Percentiles rank a stretch among this genome's conserved stretches.
Evolutionary conservation across 129 eudicot species (phyloP).

Genomic region (Rutidosis leptorrhynchoides): DNA sequence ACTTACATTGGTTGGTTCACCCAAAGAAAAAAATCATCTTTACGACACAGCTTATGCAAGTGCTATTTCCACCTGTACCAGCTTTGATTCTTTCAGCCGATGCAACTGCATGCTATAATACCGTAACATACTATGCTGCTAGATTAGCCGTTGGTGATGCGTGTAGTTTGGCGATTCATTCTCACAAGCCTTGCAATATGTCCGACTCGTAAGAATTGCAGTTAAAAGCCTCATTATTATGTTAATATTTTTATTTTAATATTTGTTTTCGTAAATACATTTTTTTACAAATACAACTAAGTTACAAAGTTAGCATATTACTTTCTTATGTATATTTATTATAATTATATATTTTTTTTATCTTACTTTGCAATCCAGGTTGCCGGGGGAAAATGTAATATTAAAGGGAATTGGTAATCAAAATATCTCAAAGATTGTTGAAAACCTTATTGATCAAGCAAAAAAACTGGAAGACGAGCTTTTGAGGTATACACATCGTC

Average conservation of each 20-base stretch:
- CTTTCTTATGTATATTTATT: slow-evolving; percentile 4
- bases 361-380: slow-evolving; percentile 37
- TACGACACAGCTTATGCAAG: slow-evolving; percentile 70
- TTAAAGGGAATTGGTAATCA: slow-evolving; percentile 36
- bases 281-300: neutral
- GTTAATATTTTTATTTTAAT: neutral
- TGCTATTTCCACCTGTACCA: slow-evolving; percentile 51
- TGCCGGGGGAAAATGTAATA: slow-evolving; percentile 30
- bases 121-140: slow-evolving; percentile 48
- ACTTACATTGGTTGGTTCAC: slow-evolving; percentile 26
- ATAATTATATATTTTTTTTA: too few relatives aligned
- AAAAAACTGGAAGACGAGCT: slow-evolving; percentile 50
- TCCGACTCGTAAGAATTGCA: slow-evolving; percentile 45
- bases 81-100: slow-evolving; percentile 44
- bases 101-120: slow-evolving; percentile 44
- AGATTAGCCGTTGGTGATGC: slow-evolving; percentile 70
- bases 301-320: slow-evolving; percentile 1
- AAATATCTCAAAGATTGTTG: slow-evolving; percentile 38
- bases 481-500: slow-evolving; percentile 41
- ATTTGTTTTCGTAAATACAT: neutral
- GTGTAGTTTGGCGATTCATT: slow-evolving; percentile 44
- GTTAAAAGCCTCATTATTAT: neutral
- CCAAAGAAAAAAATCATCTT: slow-evolving; percentile 51
- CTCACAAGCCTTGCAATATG: slow-evolving; percentile 20
- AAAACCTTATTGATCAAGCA: slow-evolving; percentile 39